Evolutionary conservation across 495 filamentous ascomycete species (phyloP).

Genomic region (Polyplosphaeria fusca): DNA sequence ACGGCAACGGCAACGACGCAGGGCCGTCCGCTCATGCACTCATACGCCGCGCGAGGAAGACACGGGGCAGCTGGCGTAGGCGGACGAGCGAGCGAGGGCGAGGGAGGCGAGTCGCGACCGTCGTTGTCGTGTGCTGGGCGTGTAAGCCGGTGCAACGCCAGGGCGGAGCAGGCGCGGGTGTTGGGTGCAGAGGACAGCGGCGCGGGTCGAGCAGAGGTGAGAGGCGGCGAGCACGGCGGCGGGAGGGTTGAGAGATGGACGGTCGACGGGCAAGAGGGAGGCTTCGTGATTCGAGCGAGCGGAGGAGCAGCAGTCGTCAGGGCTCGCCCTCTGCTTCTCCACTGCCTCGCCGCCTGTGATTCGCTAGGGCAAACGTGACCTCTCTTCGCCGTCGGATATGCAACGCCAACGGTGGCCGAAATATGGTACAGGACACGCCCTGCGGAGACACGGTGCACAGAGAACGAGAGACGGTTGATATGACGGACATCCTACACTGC

Average conservation of each 20-base stretch:
- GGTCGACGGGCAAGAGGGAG: conserved; percentile 4
- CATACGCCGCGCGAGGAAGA: conserved; percentile 8
- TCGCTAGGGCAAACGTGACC: conserved; percentile 14
- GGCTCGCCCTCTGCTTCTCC: conserved; percentile 10
- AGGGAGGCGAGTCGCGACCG: conserved; percentile 13
- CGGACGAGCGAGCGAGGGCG: no score
- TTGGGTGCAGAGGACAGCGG: conserved; percentile 7
- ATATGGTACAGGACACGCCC: no score
- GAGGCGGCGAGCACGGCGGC: not conserved
- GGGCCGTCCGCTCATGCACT: conserved; percentile 13
- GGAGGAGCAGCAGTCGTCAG: conserved; percentile 13
- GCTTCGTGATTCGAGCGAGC: conserved; percentile 9
- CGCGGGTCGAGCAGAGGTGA: conserved; percentile 8
- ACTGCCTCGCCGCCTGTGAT: conserved; percentile 1
- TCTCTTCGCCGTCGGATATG: not conserved
- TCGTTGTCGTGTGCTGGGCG: conserved; percentile 31
- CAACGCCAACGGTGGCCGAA: not conserved
- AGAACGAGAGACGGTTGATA: no score
- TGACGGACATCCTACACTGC: not conserved
- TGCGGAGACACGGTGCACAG: no score
- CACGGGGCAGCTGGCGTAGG: conserved; percentile 19
- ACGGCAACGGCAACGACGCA: conserved; percentile 20
- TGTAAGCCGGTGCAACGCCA: conserved; percentile 19
- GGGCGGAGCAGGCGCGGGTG: conserved; percentile 12
- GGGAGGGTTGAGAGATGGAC: conserved; percentile 3